A percentile compares a stretch with the other conserved stretches of the same genome.
These are phyloP conservation scores for Saturnispora sekii DNA, from an alignment of 805 yeast species.

Conservation along the genomic window DNA sequence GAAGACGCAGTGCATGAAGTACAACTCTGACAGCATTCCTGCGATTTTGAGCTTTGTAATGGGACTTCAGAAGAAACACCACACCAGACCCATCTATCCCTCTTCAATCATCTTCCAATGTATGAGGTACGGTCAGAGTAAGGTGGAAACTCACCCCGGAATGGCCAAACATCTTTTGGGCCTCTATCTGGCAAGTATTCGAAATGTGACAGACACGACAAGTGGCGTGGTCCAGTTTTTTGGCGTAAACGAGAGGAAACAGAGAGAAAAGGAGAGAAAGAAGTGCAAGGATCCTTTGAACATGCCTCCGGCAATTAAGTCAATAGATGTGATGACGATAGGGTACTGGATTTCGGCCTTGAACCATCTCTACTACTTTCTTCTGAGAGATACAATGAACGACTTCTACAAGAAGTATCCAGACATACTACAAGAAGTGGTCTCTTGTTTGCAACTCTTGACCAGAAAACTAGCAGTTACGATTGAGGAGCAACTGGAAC, in stretches of 20 bases:
- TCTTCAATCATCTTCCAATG: slow-evolving; percentile 65
- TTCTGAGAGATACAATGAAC: slow-evolving; percentile 51
- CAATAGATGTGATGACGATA: slow-evolving; percentile 54
- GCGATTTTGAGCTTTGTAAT: slow-evolving; percentile 39
- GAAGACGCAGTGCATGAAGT: slow-evolving; percentile 52
- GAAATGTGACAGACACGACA: slow-evolving; percentile 49
- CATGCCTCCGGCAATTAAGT: slow-evolving; percentile 5
- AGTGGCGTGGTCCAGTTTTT: slow-evolving; percentile 40
- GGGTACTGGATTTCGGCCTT: slow-evolving; percentile 86
- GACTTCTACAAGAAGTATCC: slow-evolving; percentile 47
- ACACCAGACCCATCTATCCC: slow-evolving; percentile 46
- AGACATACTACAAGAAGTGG: slow-evolving; percentile 46
- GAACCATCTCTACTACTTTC: slow-evolving; percentile 67
- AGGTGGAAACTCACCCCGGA: slow-evolving; percentile 39
- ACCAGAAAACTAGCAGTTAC: slow-evolving; percentile 59
- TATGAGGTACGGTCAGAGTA: slow-evolving; percentile 55
- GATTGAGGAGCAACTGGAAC: slow-evolving; percentile 49
- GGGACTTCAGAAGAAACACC: slow-evolving; percentile 33
- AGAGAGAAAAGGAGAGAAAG: slow-evolving; percentile 10
- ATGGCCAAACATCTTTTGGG: slow-evolving; percentile 51
- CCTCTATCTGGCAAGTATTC: slow-evolving; percentile 49
- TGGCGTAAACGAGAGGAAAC: slow-evolving; percentile 18
- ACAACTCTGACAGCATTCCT: slow-evolving; percentile 49
- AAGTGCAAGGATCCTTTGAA: slow-evolving; percentile 8
- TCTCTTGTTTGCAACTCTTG: slow-evolving; percentile 46